Base-by-base conservation (phyloP, 2,329 filamentous ascomycete genomes). In the Botryotinia narcissicola region DNA sequence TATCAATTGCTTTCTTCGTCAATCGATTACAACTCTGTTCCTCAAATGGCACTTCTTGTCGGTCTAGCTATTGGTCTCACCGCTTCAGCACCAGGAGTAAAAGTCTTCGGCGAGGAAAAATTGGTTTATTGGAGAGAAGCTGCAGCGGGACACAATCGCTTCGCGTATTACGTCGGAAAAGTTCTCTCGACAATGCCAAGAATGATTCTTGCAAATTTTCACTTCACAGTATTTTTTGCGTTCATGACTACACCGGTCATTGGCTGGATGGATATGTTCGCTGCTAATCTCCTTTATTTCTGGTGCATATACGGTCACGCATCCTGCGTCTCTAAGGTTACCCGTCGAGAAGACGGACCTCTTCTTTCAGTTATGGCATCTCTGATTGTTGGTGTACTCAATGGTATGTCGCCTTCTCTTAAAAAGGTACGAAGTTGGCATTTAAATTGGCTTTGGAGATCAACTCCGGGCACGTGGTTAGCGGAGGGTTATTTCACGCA, bases 151-250 rank as follows among this genome's bases (percentile, higher is more conserved):
- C 88, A 90, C 77, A 88, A 86, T 51, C 82, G 86, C 16, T 80
- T 84, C 35, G 86, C 88, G 0, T 89, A 90, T 79, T 90, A 88
- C 77, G 57, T 87, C 2, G 88, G 87, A 51, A 90, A 90, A 79
- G 71, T 86, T 3, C 3, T 88, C 0, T 85, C 84, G 0, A 87
- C 87, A 0, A 35, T 89, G 0, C 85, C 86, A 3, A 42, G 71
- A 57, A 72, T 72, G 62, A 10, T 72, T 46, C 78, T 88, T 10
- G 85, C 83, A 1, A 86, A 84, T 73, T 78, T 89, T 67, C 88
- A 90, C 78, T 89, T 89, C 79, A 85, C 82, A 85, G 54, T 75
- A 88, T 29, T 69, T 5, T 72, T 72, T 25, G 71, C 71, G 20
- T 35, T 72, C 4, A 29, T 72, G 51, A 68, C 71, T 7, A 69